These are phyloP conservation scores for Candida frijolesensis DNA, from an alignment of 1,139 yeast genomes.

Conservation along the genomic window DNA sequence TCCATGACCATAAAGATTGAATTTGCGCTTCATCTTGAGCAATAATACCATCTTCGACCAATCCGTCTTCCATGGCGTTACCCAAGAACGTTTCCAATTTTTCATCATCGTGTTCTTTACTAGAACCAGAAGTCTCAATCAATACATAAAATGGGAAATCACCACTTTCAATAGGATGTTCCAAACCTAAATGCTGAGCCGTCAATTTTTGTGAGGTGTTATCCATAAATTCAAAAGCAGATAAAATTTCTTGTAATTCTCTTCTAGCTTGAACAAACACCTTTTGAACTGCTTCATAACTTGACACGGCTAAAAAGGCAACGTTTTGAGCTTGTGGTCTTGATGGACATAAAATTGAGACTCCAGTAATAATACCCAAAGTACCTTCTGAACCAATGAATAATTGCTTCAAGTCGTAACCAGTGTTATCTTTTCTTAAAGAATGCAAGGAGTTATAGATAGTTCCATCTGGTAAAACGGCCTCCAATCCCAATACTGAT, in stretches of 20 bases:
- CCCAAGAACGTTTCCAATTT: conserved; percentile 82
- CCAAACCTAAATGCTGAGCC: conserved; percentile 51
- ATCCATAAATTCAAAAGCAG: conserved; percentile 97
- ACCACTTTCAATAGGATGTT: conserved; percentile 78
- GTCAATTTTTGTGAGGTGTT: conserved; percentile 69
- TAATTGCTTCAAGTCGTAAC: conserved; percentile 87
- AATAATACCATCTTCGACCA: conserved; percentile 87
- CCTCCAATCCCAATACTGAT: conserved; percentile 86
- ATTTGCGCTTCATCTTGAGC: conserved; percentile 94
- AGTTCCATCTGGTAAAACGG: conserved; percentile 87
- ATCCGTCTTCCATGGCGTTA: conserved; percentile 77
- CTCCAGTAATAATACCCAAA: conserved; percentile 86
- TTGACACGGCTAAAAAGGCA: conserved; percentile 81
- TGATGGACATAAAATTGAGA: conserved; percentile 88
- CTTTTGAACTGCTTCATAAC: conserved; percentile 79
- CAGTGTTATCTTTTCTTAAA: conserved; percentile 90
- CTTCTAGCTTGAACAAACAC: conserved; percentile 78
- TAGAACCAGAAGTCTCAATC: conserved; percentile 93
- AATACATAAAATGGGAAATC: conserved; percentile 84
- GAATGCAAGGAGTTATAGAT: conserved; percentile 78
- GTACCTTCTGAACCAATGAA: conserved; percentile 96
- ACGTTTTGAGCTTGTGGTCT: conserved; percentile 87
- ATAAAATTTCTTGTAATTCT: conserved; percentile 81
- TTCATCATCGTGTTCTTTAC: conserved; percentile 80
- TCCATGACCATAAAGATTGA: conserved; percentile 87